Conservation (phyloP, 2,329 filamentous ascomycete genomes). For the Bipolaris oryzae region DNA sequence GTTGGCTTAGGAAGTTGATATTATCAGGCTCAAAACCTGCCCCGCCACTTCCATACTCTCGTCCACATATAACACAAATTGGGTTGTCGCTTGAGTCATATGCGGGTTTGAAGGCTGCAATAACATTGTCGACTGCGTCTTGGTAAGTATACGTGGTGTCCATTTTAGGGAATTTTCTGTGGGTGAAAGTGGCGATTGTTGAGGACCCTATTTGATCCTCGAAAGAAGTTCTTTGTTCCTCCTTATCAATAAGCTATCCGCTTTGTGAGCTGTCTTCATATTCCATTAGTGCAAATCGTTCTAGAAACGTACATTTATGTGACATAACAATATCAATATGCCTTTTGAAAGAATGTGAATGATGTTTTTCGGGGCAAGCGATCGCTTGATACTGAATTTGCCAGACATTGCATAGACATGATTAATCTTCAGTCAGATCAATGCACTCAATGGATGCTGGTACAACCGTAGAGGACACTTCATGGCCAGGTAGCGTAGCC, state of each 20-base stretch:
- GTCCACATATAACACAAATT: background rate
- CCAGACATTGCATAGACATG: background rate
- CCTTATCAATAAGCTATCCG: too few species aligned
- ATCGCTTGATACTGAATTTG: background rate
- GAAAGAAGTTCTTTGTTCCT: background rate
- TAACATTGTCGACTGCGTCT: conserved; percentile 5
- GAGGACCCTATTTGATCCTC: background rate
- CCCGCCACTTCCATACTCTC: background rate
- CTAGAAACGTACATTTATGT: background rate
- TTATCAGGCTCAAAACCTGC: background rate
- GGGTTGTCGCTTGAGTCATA: background rate
- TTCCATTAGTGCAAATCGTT: background rate
- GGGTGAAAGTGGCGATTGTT: background rate
- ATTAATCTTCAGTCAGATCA: conserved; percentile 21
- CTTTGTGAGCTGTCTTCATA: background rate
- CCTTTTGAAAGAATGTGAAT: background rate
- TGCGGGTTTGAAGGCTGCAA: background rate
- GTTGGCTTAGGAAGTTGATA: background rate
- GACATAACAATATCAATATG: background rate
- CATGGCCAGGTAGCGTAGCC: background rate
- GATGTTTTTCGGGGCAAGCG: background rate
- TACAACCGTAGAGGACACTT: background rate
- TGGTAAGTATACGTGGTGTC: background rate
- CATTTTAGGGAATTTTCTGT: background rate
- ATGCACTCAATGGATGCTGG: conserved; percentile 14